Evolutionary conservation across 2,329 filamentous ascomycete genomes (phyloP), one percentile per base, ranked within the genome.

Genomic region (Xylariomycetidae sp.): DNA sequence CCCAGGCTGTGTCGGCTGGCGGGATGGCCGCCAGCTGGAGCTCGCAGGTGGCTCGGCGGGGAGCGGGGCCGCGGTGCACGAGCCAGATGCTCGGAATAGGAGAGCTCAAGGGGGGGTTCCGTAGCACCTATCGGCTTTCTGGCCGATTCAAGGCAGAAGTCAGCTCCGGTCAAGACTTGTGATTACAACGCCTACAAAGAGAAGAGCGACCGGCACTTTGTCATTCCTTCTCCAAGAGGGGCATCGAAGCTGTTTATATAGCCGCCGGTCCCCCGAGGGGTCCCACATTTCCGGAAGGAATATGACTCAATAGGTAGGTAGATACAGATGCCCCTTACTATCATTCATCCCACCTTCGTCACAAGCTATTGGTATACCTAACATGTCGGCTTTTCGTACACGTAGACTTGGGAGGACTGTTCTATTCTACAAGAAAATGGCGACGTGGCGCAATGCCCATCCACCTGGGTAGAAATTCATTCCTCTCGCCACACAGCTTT

Each of bases 401-500:
- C n/a, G n/a, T n/a, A n/a, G n/a, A n/a, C n/a, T n/a, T n/a, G n/a
- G n/a, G n/a, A n/a, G n/a, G n/a, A n/a, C n/a, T n/a, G n/a, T 37
- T 37, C 26, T 43, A 43, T 45, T 38, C 31, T 42, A 42, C 39
- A 44, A 38, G 20, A 34, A 18, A 14, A 24, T 37, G 24, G 23
- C 17, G 31, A n/a, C n/a, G n/a, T n/a, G n/a, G n/a, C n/a, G n/a
- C n/a, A n/a, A n/a, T n/a, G n/a, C n/a, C n/a, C n/a, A n/a, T n/a
- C n/a, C n/a, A n/a, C n/a, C n/a, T n/a, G n/a, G n/a, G n/a, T 5
- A 2, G 19, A n/a, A 12, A 35, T 20, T 44, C 46, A 22, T 53
- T 39, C 10, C 6, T 6, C 7, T 7, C 55, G 19, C 67, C 68
- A 70, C 33, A 47, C 45, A 4, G 56, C 62, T 40, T 61, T 60